Evolutionary conservation across 2,329 filamentous ascomycete species (phyloP).

Genomic region (Aschersonia sp.): DNA sequence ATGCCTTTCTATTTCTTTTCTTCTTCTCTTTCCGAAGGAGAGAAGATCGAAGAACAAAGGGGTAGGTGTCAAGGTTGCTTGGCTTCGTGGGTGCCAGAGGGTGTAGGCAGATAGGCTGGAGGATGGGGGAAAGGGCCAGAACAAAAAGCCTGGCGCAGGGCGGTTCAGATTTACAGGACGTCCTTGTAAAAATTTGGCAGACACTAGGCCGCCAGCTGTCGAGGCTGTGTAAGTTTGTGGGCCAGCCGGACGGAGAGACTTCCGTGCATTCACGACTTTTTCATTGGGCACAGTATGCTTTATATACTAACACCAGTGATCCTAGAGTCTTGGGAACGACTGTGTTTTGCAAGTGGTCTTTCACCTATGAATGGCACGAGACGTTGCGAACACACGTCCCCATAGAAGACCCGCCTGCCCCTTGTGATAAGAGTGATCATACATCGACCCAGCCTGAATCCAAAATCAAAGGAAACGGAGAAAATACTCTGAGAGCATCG

Average conservation of each 20-base stretch:
- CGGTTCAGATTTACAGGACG: background rate
- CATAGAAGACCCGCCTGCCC: too few relatives aligned
- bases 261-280: background rate
- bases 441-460: too few relatives aligned
- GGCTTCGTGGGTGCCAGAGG: background rate
- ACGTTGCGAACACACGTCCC: too few relatives aligned
- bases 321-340: too few relatives aligned
- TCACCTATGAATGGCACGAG: too few relatives aligned
- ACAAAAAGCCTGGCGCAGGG: background rate
- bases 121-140: background rate
- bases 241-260: background rate
- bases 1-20: too few relatives aligned
- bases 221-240: background rate
- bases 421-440: too few relatives aligned
- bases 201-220: conserved; percentile 1
- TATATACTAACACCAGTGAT: background rate
- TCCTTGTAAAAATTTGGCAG: background rate
- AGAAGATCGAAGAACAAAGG: background rate
- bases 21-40: too few relatives aligned
- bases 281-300: background rate
- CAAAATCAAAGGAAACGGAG: too few relatives aligned
- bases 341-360: too few relatives aligned
- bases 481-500: too few relatives aligned
- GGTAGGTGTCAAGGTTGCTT: background rate
- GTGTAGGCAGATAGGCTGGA: background rate